Conservation (phyloP, 495 filamentous ascomycete species). For the Penicilliopsis zonata region DNA sequence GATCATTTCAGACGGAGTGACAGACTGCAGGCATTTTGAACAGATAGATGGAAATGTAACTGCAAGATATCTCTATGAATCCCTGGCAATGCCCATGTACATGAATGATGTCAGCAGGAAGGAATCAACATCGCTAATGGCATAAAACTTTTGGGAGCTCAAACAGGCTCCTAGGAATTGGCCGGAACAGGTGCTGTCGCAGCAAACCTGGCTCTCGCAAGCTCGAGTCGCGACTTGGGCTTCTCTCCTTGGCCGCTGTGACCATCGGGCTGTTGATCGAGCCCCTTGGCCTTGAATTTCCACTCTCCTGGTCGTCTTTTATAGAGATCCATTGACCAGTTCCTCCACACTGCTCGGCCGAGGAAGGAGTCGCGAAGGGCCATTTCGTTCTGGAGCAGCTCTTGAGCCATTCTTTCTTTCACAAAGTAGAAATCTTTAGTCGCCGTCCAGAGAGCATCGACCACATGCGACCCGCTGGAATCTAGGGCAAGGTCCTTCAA, state of each 20-base stretch:
- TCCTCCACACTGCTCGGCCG: slow-evolving; percentile 76
- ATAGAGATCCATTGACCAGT: slow-evolving; percentile 87
- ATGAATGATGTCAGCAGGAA: neutral
- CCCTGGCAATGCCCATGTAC: no score
- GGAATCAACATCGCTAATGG: no score
- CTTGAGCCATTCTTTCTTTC: slow-evolving; percentile 54
- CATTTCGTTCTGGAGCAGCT: slow-evolving; percentile 48
- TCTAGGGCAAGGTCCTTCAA: slow-evolving; percentile 56
- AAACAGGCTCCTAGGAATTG: neutral
- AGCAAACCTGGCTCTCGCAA: slow-evolving; percentile 35
- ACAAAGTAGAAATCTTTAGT: slow-evolving; percentile 54
- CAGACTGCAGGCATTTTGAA: no score
- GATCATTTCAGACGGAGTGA: no score
- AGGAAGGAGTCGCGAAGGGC: slow-evolving; percentile 59
- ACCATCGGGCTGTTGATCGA: slow-evolving; percentile 9
- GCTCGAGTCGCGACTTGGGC: slow-evolving; percentile 34
- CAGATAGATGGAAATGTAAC: no score
- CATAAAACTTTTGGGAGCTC: no score
- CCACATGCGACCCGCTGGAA: slow-evolving; percentile 61
- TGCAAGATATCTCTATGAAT: no score
- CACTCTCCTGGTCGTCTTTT: slow-evolving; percentile 57
- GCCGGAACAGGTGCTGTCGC: neutral
- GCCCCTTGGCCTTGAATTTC: slow-evolving; percentile 45
- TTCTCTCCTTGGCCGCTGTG: slow-evolving; percentile 14
- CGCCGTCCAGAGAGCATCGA: slow-evolving; percentile 64